Conservation (phyloP, 2,329 filamentous ascomycete genomes). For the Colletotrichum coccodes region DNA sequence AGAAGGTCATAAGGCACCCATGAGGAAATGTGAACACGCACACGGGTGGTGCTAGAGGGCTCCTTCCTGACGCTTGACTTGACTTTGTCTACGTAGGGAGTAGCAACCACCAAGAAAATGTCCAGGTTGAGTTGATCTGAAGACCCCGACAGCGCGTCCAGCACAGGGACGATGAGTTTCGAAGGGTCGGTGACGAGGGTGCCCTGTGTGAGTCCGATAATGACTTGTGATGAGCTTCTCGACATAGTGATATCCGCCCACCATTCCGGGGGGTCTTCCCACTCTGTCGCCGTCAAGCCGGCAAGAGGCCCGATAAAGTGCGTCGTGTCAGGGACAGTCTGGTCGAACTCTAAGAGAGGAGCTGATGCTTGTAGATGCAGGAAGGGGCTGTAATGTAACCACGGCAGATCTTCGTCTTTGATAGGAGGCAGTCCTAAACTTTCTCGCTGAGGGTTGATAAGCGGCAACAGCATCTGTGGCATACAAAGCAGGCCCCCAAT, state of each 20-base stretch:
- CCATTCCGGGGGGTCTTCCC: slow-evolving; percentile 41
- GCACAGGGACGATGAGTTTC: slow-evolving; percentile 48
- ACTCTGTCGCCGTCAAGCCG: slow-evolving; percentile 30
- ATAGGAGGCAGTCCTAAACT: slow-evolving; percentile 40
- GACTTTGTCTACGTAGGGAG: slow-evolving; percentile 42
- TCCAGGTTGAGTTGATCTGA: slow-evolving; percentile 37
- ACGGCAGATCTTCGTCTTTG: slow-evolving; percentile 44
- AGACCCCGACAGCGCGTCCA: slow-evolving; percentile 48
- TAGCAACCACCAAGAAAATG: slow-evolving; percentile 46
- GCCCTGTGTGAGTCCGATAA: slow-evolving; percentile 50
- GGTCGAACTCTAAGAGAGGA: slow-evolving; percentile 44
- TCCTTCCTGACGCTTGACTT: slow-evolving; percentile 34
- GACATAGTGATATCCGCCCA: slow-evolving; percentile 44
- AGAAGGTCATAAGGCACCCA: slow-evolving; percentile 50
- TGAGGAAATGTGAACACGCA: slow-evolving; percentile 42
- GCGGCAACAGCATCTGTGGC: slow-evolving; percentile 40
- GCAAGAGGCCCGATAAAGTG: slow-evolving; percentile 48
- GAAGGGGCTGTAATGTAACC: slow-evolving; percentile 48
- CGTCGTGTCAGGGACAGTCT: slow-evolving; percentile 38
- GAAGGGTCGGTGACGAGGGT: slow-evolving; percentile 49
- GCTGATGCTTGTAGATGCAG: slow-evolving; percentile 52
- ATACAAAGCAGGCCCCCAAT: slow-evolving; percentile 42
- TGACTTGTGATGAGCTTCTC: too few species aligned
- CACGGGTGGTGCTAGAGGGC: too few species aligned
- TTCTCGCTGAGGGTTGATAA: slow-evolving; percentile 44